Conservation (phyloP, 2,329 filamentous ascomycete species). For the Arthrobotrys iridis region DNA sequence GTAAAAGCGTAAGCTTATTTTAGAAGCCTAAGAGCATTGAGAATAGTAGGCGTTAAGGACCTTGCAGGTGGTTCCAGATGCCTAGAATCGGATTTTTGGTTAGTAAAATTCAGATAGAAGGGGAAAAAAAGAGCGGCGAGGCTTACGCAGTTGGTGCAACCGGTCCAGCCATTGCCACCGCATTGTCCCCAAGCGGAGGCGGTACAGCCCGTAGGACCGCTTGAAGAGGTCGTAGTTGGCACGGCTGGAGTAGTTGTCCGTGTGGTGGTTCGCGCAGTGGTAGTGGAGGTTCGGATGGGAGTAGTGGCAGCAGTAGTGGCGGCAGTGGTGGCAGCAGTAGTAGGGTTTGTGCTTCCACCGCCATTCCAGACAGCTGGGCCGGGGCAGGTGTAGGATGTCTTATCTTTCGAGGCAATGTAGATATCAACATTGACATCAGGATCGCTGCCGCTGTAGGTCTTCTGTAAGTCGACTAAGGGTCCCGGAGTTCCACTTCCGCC, state of each 20-base stretch:
- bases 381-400: constrained; percentile 65
- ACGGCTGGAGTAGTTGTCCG: background rate
- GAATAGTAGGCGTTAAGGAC: constrained; percentile 45
- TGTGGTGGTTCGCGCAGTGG: background rate
- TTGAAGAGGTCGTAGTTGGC: background rate
- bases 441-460: constrained; percentile 52
- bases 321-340: constrained; percentile 2
- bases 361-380: constrained; percentile 66
- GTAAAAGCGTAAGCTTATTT: background rate
- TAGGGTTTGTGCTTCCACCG: background rate
- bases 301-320: background rate
- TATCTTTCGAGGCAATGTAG: constrained; percentile 61
- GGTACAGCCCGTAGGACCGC: constrained; percentile 5
- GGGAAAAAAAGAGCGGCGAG: background rate
- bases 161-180: constrained; percentile 38
- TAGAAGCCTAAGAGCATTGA: constrained; percentile 27
- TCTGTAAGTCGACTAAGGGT: constrained; percentile 64
- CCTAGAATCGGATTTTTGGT: constrained; percentile 5
- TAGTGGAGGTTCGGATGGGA: background rate
- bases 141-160: constrained; percentile 49
- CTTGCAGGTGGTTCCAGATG: constrained; percentile 29
- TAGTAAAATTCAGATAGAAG: background rate
- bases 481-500: constrained; percentile 64
- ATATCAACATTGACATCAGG: constrained; percentile 63
- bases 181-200: constrained; percentile 37